These are phyloP conservation scores for Exutisphaerella laricina DNA, from an alignment of 2,329 filamentous ascomycete genomes.

Conservation along the genomic window DNA sequence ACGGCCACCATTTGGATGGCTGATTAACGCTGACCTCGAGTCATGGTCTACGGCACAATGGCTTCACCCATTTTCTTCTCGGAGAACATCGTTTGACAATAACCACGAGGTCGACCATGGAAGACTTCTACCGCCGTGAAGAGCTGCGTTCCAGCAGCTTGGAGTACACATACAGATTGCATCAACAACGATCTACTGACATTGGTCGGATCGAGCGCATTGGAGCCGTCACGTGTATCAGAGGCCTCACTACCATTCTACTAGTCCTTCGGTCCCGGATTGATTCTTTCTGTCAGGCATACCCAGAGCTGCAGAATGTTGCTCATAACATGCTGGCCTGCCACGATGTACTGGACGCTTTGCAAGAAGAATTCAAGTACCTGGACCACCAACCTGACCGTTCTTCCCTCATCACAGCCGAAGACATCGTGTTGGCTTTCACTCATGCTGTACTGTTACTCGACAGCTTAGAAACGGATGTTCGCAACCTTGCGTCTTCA, in stretches of 20 bases:
- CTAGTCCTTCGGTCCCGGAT: slow-evolving; percentile 1
- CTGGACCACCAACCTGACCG: not conserved
- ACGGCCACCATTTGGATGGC: too few relatives aligned
- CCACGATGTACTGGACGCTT: not conserved
- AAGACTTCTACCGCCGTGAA: too few relatives aligned
- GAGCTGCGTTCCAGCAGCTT: too few relatives aligned
- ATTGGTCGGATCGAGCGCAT: slow-evolving; percentile 1
- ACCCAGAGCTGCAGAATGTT: not conserved
- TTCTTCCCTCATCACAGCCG: not conserved
- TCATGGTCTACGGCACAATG: too few relatives aligned
- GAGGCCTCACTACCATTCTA: not conserved
- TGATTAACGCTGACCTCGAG: too few relatives aligned
- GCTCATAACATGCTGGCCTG: not conserved
- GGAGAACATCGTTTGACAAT: too few relatives aligned
- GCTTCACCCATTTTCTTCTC: too few relatives aligned
- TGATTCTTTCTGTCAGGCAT: not conserved
- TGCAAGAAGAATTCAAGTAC: not conserved
- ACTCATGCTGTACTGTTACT: not conserved
- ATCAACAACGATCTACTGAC: not conserved
- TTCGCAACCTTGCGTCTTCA: not conserved
- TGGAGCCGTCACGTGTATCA: not conserved
- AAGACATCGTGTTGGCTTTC: not conserved
- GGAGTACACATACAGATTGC: slow-evolving; percentile 2
- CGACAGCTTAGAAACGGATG: not conserved
- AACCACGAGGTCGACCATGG: too few relatives aligned